These are phyloP conservation scores for Wickerhamomyces rabaulensis DNA, from an alignment of 805 yeast genomes.

Conservation along the genomic window DNA sequence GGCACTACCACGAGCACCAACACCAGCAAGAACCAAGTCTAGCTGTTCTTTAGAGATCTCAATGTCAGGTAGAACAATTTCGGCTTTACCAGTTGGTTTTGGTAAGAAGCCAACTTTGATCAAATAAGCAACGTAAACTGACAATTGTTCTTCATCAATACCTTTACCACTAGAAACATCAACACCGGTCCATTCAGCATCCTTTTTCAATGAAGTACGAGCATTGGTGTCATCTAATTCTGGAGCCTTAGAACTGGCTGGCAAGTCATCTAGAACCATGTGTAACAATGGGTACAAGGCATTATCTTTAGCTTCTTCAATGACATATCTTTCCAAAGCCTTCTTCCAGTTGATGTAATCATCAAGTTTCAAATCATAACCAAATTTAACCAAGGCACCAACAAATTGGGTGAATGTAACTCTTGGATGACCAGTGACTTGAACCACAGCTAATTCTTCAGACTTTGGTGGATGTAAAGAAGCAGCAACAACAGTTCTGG, in stretches of 20 bases:
- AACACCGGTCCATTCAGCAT: constrained; percentile 55
- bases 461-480: constrained; percentile 68
- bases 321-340: constrained; percentile 70
- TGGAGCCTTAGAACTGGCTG: constrained; percentile 89
- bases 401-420: constrained; percentile 73
- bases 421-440: constrained; percentile 97
- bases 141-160: constrained; percentile 60
- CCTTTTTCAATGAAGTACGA: constrained; percentile 56
- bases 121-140: constrained; percentile 76
- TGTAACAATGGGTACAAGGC: constrained; percentile 92
- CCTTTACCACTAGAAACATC: constrained; percentile 73
- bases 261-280: constrained; percentile 89
- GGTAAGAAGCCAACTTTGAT: constrained; percentile 77
- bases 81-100: constrained; percentile 43
- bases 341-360: constrained; percentile 79
- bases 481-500: constrained; percentile 80
- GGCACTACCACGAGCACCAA: constrained; percentile 72
- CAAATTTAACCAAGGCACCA: constrained; percentile 58
- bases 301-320: constrained; percentile 67
- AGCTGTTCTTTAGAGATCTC: constrained; percentile 52
- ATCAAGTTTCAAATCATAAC: constrained; percentile 58
- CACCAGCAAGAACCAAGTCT: constrained; percentile 54
- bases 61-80: constrained; percentile 48
- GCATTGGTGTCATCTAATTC: constrained; percentile 90
- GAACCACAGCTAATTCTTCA: constrained; percentile 65